phyloP scores from a whole-genome alignment of 345 rosid genomes.

The Eucalyptus sp. region DNA sequence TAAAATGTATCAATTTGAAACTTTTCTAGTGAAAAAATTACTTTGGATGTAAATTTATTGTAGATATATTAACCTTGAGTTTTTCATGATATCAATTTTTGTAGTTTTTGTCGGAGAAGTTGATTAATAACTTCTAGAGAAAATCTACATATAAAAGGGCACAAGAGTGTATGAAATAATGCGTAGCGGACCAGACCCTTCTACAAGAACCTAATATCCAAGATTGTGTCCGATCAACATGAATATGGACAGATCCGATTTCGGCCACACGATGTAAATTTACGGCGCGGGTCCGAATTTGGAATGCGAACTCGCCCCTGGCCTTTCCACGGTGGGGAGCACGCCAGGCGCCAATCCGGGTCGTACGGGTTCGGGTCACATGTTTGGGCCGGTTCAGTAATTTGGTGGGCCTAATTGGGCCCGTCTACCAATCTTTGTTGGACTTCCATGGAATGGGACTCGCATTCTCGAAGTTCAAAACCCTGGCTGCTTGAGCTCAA shows the following conservation, averaged over 20 bases:
- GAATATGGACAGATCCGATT: neutral
- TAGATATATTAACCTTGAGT: too few relatives aligned
- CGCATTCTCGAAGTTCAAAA: neutral
- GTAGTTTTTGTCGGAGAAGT: neutral
- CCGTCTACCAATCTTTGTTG: neutral
- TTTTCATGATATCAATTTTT: too few relatives aligned
- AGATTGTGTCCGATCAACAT: neutral
- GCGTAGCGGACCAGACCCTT: accelerated
- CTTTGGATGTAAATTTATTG: too few relatives aligned
- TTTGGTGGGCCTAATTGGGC: neutral
- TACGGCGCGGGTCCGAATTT: neutral
- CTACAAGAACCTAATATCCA: neutral
- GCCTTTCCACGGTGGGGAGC: neutral
- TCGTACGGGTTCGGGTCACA: neutral
- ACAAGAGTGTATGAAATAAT: neutral
- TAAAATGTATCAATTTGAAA: too few relatives aligned
- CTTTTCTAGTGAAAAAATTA: accelerated
- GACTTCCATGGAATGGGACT: neutral
- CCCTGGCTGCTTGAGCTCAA: neutral
- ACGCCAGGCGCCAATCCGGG: neutral
- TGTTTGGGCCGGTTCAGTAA: neutral
- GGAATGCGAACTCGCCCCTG: neutral
- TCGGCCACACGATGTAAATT: neutral
- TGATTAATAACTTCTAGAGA: neutral
- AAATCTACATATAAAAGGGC: neutral